These are phyloP conservation scores for Musa troglodytarum DNA, from an alignment of 176 grass and related monocot genomes.

Conservation along the genomic window DNA sequence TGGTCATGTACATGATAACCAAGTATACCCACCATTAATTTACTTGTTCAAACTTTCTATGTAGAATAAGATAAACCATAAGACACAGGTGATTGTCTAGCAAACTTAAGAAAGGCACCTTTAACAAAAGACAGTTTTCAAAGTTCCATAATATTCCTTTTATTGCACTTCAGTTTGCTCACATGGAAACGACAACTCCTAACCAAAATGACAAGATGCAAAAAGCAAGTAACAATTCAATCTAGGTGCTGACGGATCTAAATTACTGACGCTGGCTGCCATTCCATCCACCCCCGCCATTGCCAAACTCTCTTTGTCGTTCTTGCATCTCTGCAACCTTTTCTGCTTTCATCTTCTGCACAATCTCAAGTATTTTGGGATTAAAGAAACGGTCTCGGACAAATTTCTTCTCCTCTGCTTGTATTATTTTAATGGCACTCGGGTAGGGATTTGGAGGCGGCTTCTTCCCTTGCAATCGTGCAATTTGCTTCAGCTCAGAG, in stretches of 20 bases:
- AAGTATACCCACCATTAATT: too few relatives aligned
- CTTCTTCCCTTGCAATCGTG: slow-evolving; percentile 40
- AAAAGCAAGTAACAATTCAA: neutral
- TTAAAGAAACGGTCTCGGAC: slow-evolving; percentile 63
- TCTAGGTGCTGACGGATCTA: neutral
- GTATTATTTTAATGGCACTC: slow-evolving; percentile 74
- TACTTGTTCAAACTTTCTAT: too few relatives aligned
- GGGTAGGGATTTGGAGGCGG: slow-evolving; percentile 79
- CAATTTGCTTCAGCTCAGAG: slow-evolving; percentile 61
- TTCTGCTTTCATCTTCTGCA: slow-evolving; percentile 63
- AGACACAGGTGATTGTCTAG: too few relatives aligned
- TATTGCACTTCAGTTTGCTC: too few relatives aligned
- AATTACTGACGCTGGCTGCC: neutral
- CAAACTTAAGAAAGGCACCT: too few relatives aligned
- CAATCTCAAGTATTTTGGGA: slow-evolving; percentile 76
- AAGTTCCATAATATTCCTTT: too few relatives aligned
- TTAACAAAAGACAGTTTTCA: too few relatives aligned
- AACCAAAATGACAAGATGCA: neutral
- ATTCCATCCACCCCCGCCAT: slow-evolving; percentile 1
- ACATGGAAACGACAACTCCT: neutral
- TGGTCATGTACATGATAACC: too few relatives aligned
- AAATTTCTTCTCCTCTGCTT: slow-evolving; percentile 76
- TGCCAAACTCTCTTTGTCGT: slow-evolving; percentile 19
- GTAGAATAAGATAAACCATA: too few relatives aligned
- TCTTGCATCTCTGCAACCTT: slow-evolving; percentile 29